Percentiles rank a stretch among this genome's conserved stretches.
Conservation (phyloP, 768 basidiomycete genomes). For the Tylopilus vinaceipallidus region DNA sequence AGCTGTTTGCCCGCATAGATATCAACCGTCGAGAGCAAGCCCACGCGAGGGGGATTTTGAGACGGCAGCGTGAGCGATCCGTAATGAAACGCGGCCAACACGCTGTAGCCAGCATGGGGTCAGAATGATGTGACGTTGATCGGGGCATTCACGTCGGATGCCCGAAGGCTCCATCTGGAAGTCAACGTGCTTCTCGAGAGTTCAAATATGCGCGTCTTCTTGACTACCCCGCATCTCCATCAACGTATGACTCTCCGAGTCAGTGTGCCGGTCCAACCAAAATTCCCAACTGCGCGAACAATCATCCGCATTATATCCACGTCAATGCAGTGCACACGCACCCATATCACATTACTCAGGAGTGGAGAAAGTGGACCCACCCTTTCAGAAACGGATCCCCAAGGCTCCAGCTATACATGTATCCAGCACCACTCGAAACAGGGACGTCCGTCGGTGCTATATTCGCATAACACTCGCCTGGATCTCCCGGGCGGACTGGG, state of each 20-base stretch:
- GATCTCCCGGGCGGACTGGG: constrained; percentile 38
- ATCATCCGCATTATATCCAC: constrained; percentile 10
- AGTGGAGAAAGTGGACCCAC: constrained; percentile 38
- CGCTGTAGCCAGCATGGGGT: constrained; percentile 37
- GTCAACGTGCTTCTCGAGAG: not conserved
- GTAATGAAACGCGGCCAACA: constrained; percentile 65
- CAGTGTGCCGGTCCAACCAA: not conserved
- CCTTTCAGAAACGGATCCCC: constrained; percentile 76
- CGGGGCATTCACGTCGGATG: constrained; percentile 6
- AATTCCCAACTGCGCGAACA: not conserved
- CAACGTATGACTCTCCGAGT: not conserved
- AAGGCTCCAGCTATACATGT: constrained; percentile 74
- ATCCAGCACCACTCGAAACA: constrained; percentile 44
- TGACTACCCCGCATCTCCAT: constrained; percentile 5
- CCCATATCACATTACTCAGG: not conserved
- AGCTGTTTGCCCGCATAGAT: constrained; percentile 44
- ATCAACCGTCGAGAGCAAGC: constrained; percentile 71
- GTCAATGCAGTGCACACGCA: not conserved
- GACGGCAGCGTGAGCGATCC: constrained; percentile 72
- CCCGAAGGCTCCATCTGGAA: constrained; percentile 14
- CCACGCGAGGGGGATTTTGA: constrained; percentile 63
- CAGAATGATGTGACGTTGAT: constrained; percentile 1
- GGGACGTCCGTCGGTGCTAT: constrained; percentile 66
- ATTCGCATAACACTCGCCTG: constrained; percentile 49
- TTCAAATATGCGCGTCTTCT: not conserved